Evolutionary conservation across 23 red algal species (phyloP).

Genomic region (Chondrus crispus): DNA sequence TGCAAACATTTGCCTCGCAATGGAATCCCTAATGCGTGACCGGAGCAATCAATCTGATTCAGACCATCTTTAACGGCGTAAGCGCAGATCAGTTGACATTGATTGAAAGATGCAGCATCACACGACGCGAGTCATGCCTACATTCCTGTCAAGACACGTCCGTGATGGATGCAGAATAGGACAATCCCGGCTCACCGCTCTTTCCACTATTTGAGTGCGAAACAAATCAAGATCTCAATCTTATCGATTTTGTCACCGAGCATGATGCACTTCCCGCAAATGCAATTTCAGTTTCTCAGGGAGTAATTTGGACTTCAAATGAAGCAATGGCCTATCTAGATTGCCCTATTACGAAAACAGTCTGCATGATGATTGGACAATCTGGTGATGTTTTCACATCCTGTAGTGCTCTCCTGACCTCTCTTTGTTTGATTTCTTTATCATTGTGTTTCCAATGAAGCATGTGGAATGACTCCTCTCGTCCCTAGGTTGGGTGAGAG

Average conservation of each 20-base stretch:
- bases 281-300: background rate
- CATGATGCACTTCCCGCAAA: background rate
- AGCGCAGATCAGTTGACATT: background rate
- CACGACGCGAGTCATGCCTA: background rate
- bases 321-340: background rate
- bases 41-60: background rate
- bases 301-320: background rate
- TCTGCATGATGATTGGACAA: background rate
- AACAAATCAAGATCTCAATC: background rate
- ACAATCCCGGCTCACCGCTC: background rate
- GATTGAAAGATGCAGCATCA: background rate
- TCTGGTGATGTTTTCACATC: background rate
- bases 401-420: background rate
- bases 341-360: background rate
- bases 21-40: background rate
- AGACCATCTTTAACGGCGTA: background rate
- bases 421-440: background rate
- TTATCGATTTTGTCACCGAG: background rate
- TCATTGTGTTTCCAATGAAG: background rate
- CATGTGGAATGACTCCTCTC: no score
- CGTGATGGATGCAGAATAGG: background rate
- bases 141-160: background rate
- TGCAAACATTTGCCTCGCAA: background rate
- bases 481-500: no score
- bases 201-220: background rate